phyloP scores from a whole-genome alignment of 2,329 filamentous ascomycete species.

The Aspergillus puulaauensis region DNA sequence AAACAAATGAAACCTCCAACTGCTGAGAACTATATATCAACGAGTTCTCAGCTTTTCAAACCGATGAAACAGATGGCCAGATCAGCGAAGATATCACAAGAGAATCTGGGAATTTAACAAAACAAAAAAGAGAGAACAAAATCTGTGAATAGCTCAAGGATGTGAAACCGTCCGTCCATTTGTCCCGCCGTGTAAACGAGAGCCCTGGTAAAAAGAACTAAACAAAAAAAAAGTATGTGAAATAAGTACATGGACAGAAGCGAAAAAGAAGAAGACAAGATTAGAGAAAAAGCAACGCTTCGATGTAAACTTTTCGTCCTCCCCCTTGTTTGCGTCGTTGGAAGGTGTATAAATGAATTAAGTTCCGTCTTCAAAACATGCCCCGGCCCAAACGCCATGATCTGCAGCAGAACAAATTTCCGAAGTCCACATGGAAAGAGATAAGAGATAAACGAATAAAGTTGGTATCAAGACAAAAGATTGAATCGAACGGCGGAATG shows the following conservation, averaged over 20 bases:
- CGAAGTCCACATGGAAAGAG: neutral
- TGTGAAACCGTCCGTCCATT: neutral
- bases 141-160: neutral
- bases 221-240: neutral
- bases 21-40: neutral
- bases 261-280: neutral
- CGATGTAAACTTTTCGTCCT: neutral
- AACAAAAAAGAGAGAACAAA: neutral
- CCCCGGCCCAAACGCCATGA: slow-evolving; percentile 6
- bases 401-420: slow-evolving; percentile 14
- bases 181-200: neutral
- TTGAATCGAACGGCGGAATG: slow-evolving; percentile 7
- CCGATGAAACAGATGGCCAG: neutral
- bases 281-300: neutral
- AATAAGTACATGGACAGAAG: slow-evolving; percentile 4
- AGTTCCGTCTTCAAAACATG: neutral
- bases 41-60: neutral
- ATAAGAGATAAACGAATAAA: slow-evolving; percentile 8
- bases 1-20: neutral
- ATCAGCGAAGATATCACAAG: neutral
- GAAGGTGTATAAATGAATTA: neutral
- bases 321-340: neutral
- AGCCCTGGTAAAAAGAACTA: slow-evolving; percentile 1
- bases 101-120: neutral
- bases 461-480: slow-evolving; percentile 22